Evolutionary conservation across 768 basidiomycete species (phyloP).

Genomic region (Leccinum barrowsii): DNA sequence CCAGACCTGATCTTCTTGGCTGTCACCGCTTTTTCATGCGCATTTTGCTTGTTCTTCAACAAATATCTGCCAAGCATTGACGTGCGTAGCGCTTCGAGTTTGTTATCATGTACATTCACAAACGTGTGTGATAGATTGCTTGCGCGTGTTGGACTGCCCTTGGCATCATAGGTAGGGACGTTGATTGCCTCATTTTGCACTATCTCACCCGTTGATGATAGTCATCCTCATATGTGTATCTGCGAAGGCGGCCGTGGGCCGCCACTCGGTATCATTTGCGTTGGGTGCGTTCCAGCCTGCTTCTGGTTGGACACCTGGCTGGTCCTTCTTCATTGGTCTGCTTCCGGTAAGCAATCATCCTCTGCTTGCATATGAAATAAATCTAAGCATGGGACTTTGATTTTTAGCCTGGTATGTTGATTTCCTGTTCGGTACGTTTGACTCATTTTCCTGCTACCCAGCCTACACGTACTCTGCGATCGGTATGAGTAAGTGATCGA

Average conservation of each 20-base stretch:
- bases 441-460: conserved; percentile 19
- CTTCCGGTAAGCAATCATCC: conserved; percentile 41
- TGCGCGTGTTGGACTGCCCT: conserved; percentile 63
- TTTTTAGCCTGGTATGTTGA: conserved; percentile 27
- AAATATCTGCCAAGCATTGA: conserved; percentile 47
- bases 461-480: conserved; percentile 58
- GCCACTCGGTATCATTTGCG: conserved; percentile 52
- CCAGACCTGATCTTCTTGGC: conserved; percentile 56
- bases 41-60: conserved; percentile 57
- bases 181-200: background rate
- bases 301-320: conserved; percentile 67
- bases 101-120: background rate
- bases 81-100: conserved; percentile 26
- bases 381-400: background rate
- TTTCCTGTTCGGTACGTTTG: background rate
- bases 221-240: conserved; percentile 57
- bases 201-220: conserved; percentile 25
- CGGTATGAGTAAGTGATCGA: conserved; percentile 50
- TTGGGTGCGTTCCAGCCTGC: conserved; percentile 58
- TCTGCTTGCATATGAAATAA: background rate
- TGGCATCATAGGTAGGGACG: conserved; percentile 44
- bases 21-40: conserved; percentile 43
- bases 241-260: conserved; percentile 52
- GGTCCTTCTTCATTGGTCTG: conserved; percentile 67
- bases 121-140: conserved; percentile 38